These are phyloP conservation scores for Pythium insidiosum DNA, from an alignment of 352 stramenopile species.

Conservation along the genomic window DNA sequence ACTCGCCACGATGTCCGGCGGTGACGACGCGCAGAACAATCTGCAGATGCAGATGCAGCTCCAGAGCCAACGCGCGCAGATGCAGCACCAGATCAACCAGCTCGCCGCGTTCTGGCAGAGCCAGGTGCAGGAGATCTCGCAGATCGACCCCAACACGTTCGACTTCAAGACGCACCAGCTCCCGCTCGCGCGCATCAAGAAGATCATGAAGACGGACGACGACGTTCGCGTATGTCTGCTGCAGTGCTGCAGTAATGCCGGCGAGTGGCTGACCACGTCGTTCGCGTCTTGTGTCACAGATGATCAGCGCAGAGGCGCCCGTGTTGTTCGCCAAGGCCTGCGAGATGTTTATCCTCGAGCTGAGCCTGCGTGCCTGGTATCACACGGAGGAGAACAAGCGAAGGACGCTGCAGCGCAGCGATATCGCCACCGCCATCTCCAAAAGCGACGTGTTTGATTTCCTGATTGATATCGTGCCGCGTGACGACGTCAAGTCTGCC, in stretches of 20 bases:
- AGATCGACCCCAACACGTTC: constrained; percentile 78
- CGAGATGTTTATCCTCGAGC: constrained; percentile 91
- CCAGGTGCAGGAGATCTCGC: constrained; percentile 83
- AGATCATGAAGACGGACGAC: constrained; percentile 95
- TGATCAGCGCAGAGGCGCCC: constrained; percentile 91
- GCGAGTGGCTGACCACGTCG: not conserved
- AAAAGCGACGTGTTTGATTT: constrained; percentile 92
- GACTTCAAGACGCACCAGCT: constrained; percentile 89
- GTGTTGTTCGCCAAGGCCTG: constrained; percentile 93
- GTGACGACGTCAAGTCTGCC: constrained; percentile 80
- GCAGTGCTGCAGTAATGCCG: not conserved
- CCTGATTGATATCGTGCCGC: constrained; percentile 88
- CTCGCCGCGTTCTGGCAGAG: constrained; percentile 85
- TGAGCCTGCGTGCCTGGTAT: constrained; percentile 85
- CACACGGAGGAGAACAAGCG: constrained; percentile 91
- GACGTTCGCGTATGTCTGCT: constrained; percentile 63
- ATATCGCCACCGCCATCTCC: constrained; percentile 87
- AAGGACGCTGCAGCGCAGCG: constrained; percentile 87
- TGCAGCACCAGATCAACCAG: constrained; percentile 84
- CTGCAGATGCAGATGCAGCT: constrained; percentile 84
- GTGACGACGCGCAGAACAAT: constrained; percentile 49
- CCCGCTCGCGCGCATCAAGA: constrained; percentile 91
- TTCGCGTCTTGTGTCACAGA: constrained; percentile 24
- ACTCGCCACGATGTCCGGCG: constrained; percentile 34
- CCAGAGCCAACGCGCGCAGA: constrained; percentile 79